Evolutionary conservation across 2,329 filamentous ascomycete species (phyloP), one percentile per base, ranked within the genome.

Genomic region (Penicillium freii): DNA sequence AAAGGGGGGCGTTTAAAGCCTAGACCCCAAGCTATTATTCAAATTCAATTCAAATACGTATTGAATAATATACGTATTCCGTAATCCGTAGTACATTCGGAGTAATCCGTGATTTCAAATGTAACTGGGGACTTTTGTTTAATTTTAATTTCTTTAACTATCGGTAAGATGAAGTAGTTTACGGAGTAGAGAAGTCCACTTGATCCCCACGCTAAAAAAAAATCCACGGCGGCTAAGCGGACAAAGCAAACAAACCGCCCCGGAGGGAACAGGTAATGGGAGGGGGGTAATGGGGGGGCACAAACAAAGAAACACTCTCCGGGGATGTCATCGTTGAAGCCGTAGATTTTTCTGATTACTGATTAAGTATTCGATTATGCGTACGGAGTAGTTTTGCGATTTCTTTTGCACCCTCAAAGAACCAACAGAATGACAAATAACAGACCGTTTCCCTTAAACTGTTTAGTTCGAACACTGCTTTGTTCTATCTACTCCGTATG

Each of bases 41-140:
- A 17, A 27, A 21, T 33, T 15, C 8, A 38, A 46, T 15, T 21
- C 31, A 13, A 47, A 47, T n/a, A 11, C 9, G 17, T 29, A n/a
- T 39, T 31, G 23, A 39, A 34, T 34, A 34, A 17, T 34, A 17
- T 17, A 34, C 36, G n/a, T 11, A 43, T 8, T 21, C n/a, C 7
- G 42, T 2, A 33, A 5, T 25, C 25, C 5, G 31, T 56, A 45
- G 31, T 56, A 45, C 15, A 21, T 39, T 34, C 54, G 54, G 54
- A 47, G 36, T 31, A 47, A 47, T 53, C 49, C 43, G 36, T 23
- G n/a, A 53, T 57, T 57, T 27, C 29, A 53, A 53, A 53, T 53
- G 34, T 36, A 38, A 36, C 42, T 38, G 17, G 43, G 43, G 36
- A 43, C 43, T 53, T 42, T 47, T 43, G 29, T 40, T 38, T 36